phyloP scores from a whole-genome alignment of 2,329 filamentous ascomycete species.

The Sporothrix luriei region DNA sequence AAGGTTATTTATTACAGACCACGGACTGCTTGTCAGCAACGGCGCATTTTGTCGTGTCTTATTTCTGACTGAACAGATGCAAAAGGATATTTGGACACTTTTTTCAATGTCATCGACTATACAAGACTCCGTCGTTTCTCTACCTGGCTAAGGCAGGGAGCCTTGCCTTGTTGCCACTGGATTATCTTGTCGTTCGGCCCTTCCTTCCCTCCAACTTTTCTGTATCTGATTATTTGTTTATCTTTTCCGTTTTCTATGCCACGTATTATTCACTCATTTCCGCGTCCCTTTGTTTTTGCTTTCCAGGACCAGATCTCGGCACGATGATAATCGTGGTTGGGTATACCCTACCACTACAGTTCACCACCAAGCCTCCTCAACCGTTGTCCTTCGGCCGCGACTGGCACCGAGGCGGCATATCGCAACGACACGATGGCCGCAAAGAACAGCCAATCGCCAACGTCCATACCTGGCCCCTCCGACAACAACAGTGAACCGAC shows the following conservation, averaged over 20 bases:
- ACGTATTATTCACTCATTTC: not conserved
- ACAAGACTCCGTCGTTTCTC: not conserved
- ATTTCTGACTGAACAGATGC: not conserved
- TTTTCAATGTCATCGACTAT: not conserved
- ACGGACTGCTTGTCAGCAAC: not conserved
- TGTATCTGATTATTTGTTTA: too few relatives aligned
- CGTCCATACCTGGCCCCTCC: not conserved
- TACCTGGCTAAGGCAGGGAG: not conserved
- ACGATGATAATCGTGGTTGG: not conserved
- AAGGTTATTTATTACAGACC: not conserved
- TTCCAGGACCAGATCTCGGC: not conserved
- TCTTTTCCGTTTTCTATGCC: not conserved
- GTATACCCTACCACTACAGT: not conserved
- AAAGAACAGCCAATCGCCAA: not conserved
- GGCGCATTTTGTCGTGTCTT: constrained; percentile 8
- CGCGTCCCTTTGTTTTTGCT: not conserved
- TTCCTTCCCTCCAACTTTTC: not conserved
- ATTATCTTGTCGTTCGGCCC: not conserved
- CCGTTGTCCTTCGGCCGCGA: not conserved
- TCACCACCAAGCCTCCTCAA: not conserved
- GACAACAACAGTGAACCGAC: not conserved
- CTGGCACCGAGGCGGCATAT: not conserved
- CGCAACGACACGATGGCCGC: not conserved
- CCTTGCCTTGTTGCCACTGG: not conserved
- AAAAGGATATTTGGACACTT: not conserved